These are phyloP conservation scores for Microbotryomycetes sp. DNA, from an alignment of 1,284 basidiomycete genomes.

Conservation along the genomic window DNA sequence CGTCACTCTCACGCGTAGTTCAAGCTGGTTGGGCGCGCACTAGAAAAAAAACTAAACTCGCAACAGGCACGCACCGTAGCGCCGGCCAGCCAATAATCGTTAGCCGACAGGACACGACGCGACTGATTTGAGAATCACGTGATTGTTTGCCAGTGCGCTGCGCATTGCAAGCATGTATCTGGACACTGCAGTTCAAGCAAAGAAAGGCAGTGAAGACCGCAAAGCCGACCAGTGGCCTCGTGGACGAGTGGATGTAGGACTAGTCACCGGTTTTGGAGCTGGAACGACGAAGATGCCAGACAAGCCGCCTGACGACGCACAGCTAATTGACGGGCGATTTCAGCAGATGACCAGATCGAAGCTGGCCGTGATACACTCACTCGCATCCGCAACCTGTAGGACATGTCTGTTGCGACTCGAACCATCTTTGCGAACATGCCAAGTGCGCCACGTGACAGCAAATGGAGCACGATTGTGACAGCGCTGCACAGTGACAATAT, in stretches of 20 bases:
- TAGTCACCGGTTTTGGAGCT: background rate
- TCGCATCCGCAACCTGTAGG: slow-evolving; percentile 26
- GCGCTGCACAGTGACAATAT: slow-evolving; percentile 4
- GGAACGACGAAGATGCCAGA: slow-evolving; percentile 12
- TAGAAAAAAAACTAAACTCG: too few relatives aligned
- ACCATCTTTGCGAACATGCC: slow-evolving; percentile 20
- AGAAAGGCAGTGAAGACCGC: background rate
- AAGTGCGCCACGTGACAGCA: slow-evolving; percentile 27
- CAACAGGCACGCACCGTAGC: too few relatives aligned
- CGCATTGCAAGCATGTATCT: too few relatives aligned
- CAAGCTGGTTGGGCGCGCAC: too few relatives aligned
- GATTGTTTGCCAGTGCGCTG: too few relatives aligned
- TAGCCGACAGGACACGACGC: too few relatives aligned
- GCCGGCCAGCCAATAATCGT: too few relatives aligned
- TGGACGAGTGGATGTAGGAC: background rate
- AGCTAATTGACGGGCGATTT: slow-evolving; percentile 4
- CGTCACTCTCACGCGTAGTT: too few relatives aligned
- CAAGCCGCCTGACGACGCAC: slow-evolving; percentile 10
- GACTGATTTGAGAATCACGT: too few relatives aligned
- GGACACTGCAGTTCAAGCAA: too few relatives aligned
- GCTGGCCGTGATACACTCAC: background rate
- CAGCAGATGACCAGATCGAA: background rate
- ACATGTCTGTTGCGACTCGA: slow-evolving; percentile 4
- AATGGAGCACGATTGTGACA: slow-evolving; percentile 17
- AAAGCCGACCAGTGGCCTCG: background rate